Conservation (phyloP, 2,329 filamentous ascomycete species). For the Alternaria arbusti region DNA sequence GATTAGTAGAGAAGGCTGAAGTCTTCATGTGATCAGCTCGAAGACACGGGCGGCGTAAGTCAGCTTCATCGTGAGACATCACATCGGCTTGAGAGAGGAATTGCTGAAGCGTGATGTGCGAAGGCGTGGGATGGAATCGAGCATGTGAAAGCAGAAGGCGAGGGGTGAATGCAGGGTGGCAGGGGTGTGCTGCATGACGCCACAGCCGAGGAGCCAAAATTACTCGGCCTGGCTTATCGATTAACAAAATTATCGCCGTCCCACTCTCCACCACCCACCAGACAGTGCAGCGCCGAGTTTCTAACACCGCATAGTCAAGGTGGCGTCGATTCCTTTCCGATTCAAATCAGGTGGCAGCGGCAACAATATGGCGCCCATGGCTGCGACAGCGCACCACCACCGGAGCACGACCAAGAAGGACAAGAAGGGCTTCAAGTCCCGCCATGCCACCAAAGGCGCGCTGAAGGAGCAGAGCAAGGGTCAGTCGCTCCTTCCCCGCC, state of each 20-base stretch:
- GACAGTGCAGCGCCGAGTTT: constrained; percentile 11
- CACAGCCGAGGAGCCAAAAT: constrained; percentile 25
- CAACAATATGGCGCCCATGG: constrained; percentile 74
- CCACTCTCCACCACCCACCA: constrained; percentile 22
- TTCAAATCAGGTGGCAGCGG: constrained; percentile 77
- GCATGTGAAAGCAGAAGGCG: background rate
- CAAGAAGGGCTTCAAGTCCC: constrained; percentile 92
- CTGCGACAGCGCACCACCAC: constrained; percentile 75
- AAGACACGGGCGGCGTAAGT: background rate
- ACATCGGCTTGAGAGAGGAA: background rate
- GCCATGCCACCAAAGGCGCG: constrained; percentile 85
- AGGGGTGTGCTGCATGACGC: constrained; percentile 15
- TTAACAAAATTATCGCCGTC: constrained; percentile 33
- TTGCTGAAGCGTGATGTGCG: background rate
- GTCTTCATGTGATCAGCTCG: background rate
- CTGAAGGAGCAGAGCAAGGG: constrained; percentile 87
- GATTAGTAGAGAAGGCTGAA: background rate
- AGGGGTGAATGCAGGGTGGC: background rate
- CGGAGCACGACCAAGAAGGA: constrained; percentile 87
- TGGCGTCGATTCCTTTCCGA: constrained; percentile 68
- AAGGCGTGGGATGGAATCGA: background rate
- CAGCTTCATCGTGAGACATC: no score
- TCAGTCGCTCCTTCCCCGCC: constrained; percentile 42
- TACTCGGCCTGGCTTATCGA: constrained; percentile 13
- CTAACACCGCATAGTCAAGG: constrained; percentile 27